Percentiles rank a stretch among this genome's conserved stretches.
phyloP scores from a whole-genome alignment of 2,329 filamentous ascomycete species.

The Nemania sp. region DNA sequence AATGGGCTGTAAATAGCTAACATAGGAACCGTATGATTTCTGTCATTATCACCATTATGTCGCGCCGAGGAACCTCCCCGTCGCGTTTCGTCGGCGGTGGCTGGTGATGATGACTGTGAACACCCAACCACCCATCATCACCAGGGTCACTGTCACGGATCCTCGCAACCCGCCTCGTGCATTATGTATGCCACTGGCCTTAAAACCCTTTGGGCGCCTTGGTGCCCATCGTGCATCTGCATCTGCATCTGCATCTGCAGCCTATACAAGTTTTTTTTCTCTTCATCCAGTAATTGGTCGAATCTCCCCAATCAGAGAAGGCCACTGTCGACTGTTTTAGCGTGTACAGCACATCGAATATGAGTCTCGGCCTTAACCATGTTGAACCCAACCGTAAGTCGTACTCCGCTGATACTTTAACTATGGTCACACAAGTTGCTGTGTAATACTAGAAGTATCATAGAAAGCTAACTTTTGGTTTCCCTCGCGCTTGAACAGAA shows the following conservation, averaged over 20 bases:
- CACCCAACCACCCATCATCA: conserved; percentile 25
- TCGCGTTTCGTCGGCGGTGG: conserved; percentile 22
- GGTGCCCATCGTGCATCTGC: conserved; percentile 19
- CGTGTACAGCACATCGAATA: conserved; percentile 20
- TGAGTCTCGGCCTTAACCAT: conserved; percentile 26
- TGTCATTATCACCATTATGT: background rate
- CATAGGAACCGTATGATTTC: background rate
- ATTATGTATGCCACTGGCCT: conserved; percentile 30
- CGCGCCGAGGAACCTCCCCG: background rate
- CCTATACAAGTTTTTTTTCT: background rate
- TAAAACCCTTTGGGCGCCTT: conserved; percentile 25
- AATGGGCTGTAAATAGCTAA: background rate
- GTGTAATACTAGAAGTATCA: too few relatives aligned
- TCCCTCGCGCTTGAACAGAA: conserved; percentile 24
- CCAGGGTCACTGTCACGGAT: conserved; percentile 3
- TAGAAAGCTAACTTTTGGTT: conserved; percentile 8
- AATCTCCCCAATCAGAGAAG: conserved; percentile 18
- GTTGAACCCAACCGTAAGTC: conserved; percentile 25
- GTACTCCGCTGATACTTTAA: too few relatives aligned
- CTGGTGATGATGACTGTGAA: conserved; percentile 15
- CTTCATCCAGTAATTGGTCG: conserved; percentile 18
- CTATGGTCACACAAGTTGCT: too few relatives aligned
- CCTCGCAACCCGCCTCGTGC: conserved; percentile 27
- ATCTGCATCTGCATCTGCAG: conserved; percentile 15
- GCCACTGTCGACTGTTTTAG: conserved; percentile 1